Base-by-base conservation (phyloP, 768 basidiomycete species). In the Rhizopogon vinicolor region DNA sequence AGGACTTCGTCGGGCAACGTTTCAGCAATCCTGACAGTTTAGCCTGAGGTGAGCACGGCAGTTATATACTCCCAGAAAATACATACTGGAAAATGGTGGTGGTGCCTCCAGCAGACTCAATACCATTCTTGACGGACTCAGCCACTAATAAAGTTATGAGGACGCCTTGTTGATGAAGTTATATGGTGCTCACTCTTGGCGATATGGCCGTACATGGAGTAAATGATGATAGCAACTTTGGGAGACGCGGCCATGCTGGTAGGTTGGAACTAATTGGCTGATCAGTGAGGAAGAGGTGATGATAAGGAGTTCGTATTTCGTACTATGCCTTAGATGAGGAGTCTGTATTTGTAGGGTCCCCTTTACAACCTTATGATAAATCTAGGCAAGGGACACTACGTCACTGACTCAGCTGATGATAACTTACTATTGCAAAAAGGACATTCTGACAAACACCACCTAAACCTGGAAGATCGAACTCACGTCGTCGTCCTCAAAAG, bases 121-220 rank as follows among this genome's bases (percentile, higher is more conserved):
- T 63, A 42, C 84, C 84, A 1, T 68, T 58, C 64, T 69, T 74
- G 62, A 73, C 72, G 40, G 75, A 66, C 60, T 82, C 79, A 10
- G 89, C 87, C 65, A 91, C 89, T 91, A 63, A 49, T 13, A 56
- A 46, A 54, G 45, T 59, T 39, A 51, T 50, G 57, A 58, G 55
- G 52, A 19, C 41, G 19, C 49, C 9, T 44, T 13, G 22, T 25
- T 12, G 22, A 14, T 25, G 22, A 22, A 22, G 5, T 9, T 5
- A 55, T 41, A 43, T 2, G 18, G 29, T 7, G 75, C 84, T 48
- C 63, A 90, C 89, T 42, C 63, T 80, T 79, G 56, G 76, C 79
- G 68, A 91, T 81, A 67, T 91, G 90, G 60, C 86, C 86, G 66
- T 86, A 88, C 74, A 89, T 69, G 18, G 85, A 71, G 72, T 90